Base-by-base conservation (phyloP, 768 basidiomycete genomes). In the Termitomyces sp. region DNA sequence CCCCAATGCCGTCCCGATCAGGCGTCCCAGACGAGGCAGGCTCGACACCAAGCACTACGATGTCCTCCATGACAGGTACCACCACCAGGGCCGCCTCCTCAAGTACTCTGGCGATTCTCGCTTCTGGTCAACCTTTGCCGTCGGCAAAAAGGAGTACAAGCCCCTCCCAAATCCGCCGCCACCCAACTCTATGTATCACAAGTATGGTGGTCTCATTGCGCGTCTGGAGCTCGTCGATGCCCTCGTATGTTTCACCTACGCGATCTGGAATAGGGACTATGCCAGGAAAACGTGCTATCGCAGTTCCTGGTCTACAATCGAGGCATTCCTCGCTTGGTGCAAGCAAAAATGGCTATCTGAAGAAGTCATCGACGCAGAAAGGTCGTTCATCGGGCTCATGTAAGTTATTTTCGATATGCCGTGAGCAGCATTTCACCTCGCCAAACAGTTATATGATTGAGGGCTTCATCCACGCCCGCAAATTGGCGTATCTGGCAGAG, bases 91-190 rank as follows among this genome's bases (percentile, higher is more conserved):
- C 22, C 86, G 91, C 60, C 76, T 81, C 65, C 88, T 94, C 70
- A 93, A 94, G 74, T 92, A 90, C 70, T 92, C 91, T 1, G 91
- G 91, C 28, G 89, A 92, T 69, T 83, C 86, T 49, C 87, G 91
- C 40, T 86, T 90, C 67, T 86, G 84, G 84, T 89, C 90, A 18
- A 86, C 88, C 40, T 90, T 84, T 68, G 82, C 86, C 32, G 78
- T 85, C 5, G 79, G 81, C 2, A 84, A 87, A 73, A 83, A 82
- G 68, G 85, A 88, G 66, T 89, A 85, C 71, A 79, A 82, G 18
- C 83, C 89, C 7, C 76, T 92, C 13, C 72, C 77, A 5, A 78
- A 84, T 65, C 89, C 91, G 2, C 89, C 90, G 7, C 78, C 82
- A 6, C 80, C 83, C 12, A 82, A 81, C 63, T 90, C 90, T 0